phyloP scores from a whole-genome alignment of 371 early-diverging fungal genomes.

The Rhizopus arrhizus region DNA sequence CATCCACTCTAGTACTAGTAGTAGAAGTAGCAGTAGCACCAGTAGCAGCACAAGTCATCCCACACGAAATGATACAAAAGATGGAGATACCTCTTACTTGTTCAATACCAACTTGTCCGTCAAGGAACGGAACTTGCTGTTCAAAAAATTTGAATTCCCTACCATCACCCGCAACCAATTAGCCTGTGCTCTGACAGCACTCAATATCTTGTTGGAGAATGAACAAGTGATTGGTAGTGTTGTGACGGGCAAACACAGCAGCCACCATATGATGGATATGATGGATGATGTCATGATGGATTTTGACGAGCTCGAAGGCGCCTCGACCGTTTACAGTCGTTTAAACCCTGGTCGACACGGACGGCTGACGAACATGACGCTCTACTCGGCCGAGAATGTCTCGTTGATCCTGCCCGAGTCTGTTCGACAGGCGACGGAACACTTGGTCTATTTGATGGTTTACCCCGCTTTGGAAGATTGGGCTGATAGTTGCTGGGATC shows the following conservation, averaged over 20 bases:
- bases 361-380: background rate
- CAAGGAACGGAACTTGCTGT: slow-evolving; percentile 14
- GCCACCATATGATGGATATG: slow-evolving; percentile 5
- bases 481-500: slow-evolving; percentile 18
- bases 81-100: slow-evolving; percentile 10
- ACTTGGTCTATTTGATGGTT: slow-evolving; percentile 30
- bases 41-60: no score
- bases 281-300: slow-evolving; percentile 12
- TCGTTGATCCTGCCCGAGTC: slow-evolving; percentile 20
- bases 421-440: slow-evolving; percentile 27
- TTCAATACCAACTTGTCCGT: slow-evolving; percentile 16
- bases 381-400: background rate
- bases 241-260: slow-evolving; percentile 9
- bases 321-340: background rate
- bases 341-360: background rate
- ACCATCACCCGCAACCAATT: slow-evolving; percentile 23
- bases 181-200: slow-evolving; percentile 38
- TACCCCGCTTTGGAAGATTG: slow-evolving; percentile 39
- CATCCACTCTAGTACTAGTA: background rate
- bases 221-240: slow-evolving; percentile 34
- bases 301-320: slow-evolving; percentile 6
- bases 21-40: background rate
- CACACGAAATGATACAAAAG: background rate
- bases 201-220: slow-evolving; percentile 47
- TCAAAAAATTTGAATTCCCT: slow-evolving; percentile 34